Percentiles rank a stretch among this genome's conserved stretches.
Conservation (phyloP, 2,329 filamentous ascomycete genomes). For the Exophiala spinifera region DNA sequence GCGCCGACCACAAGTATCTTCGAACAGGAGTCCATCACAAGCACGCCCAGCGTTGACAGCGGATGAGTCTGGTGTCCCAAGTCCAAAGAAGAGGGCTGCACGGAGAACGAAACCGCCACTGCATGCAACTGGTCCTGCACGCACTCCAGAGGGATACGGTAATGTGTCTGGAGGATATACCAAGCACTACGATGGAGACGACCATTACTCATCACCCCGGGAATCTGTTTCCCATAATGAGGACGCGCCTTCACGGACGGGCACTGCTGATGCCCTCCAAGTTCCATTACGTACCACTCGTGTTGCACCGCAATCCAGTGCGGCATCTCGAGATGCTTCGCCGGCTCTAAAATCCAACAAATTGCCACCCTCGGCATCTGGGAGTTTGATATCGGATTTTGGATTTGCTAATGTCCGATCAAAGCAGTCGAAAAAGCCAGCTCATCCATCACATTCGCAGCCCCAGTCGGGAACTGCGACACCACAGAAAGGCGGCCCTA, state of each 20-base stretch:
- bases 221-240: conserved; percentile 55
- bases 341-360: conserved; percentile 41
- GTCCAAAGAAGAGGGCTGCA: conserved; percentile 42
- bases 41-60: background rate
- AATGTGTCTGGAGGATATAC: conserved; percentile 68
- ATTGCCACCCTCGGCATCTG: conserved; percentile 65
- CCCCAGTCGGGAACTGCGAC: conserved; percentile 66
- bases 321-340: conserved; percentile 45
- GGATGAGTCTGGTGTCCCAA: conserved; percentile 26
- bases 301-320: conserved; percentile 34
- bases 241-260: conserved; percentile 48
- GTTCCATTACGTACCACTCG: conserved; percentile 41
- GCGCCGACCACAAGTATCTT: conserved; percentile 45
- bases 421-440: conserved; percentile 56
- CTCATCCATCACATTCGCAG: conserved; percentile 40
- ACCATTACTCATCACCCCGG: background rate
- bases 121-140: conserved; percentile 59
- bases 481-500: conserved; percentile 53
- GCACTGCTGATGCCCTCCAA: conserved; percentile 49
- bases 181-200: conserved; percentile 58
- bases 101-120: conserved; percentile 60
- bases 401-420: conserved; percentile 55
- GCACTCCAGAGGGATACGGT: conserved; percentile 62
- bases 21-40: background rate
- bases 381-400: conserved; percentile 76